phyloP scores from a whole-genome alignment of 2,329 filamentous ascomycete genomes.

The Apiospora marii region DNA sequence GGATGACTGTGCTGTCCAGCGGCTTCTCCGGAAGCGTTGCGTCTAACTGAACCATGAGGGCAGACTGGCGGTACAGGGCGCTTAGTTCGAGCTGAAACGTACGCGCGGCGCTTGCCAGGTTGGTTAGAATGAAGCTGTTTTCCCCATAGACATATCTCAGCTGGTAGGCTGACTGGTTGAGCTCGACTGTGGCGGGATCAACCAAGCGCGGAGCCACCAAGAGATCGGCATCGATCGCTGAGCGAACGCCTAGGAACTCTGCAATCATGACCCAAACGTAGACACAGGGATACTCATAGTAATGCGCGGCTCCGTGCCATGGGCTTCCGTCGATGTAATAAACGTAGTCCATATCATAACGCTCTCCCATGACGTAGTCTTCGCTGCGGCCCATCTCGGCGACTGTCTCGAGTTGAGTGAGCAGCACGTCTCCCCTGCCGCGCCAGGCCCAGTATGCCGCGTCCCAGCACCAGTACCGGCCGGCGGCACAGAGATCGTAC shows the following conservation, averaged over 20 bases:
- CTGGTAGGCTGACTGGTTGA: slow-evolving; percentile 26
- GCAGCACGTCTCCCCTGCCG: slow-evolving; percentile 24
- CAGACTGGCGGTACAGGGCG: slow-evolving; percentile 9
- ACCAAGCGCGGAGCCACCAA: slow-evolving; percentile 20
- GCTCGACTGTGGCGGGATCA: slow-evolving; percentile 20
- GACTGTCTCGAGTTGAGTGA: slow-evolving; percentile 26
- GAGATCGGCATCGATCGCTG: slow-evolving; percentile 24
- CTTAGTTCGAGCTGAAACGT: slow-evolving; percentile 25
- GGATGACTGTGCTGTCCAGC: neutral
- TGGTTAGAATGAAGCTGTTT: slow-evolving; percentile 23
- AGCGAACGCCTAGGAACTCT: slow-evolving; percentile 27
- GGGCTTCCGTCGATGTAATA: slow-evolving; percentile 28
- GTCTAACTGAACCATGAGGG: neutral
- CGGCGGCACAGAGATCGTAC: slow-evolving; percentile 30
- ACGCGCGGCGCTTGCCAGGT: slow-evolving; percentile 23
- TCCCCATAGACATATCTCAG: slow-evolving; percentile 23
- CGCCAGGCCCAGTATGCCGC: slow-evolving; percentile 30
- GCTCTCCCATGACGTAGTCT: slow-evolving; percentile 30
- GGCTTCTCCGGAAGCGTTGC: neutral
- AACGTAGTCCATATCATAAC: slow-evolving; percentile 31
- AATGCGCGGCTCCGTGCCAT: slow-evolving; percentile 30
- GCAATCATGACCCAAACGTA: slow-evolving; percentile 27
- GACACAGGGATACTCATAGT: slow-evolving; percentile 31
- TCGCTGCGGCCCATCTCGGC: slow-evolving; percentile 27
- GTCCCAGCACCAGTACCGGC: slow-evolving; percentile 31